A percentile compares a stretch with the other conserved stretches of the same genome.
Evolutionary conservation across 2,329 filamentous ascomycete species (phyloP).

Genomic region (Ophiocordyceps polyrhachis-furcata): DNA sequence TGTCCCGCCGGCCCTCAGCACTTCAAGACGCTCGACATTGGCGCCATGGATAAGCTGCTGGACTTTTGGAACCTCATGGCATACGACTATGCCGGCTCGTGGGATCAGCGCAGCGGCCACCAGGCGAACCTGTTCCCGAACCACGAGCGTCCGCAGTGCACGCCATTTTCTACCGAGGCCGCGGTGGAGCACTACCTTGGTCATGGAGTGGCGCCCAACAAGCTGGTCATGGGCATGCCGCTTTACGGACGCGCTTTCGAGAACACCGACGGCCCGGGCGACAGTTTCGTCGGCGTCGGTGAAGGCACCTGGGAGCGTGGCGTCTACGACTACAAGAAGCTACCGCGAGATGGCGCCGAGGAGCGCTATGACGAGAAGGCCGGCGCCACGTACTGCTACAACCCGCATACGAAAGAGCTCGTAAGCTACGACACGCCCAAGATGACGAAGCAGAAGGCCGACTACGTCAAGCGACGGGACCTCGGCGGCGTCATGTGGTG

Average conservation of each 20-base stretch:
- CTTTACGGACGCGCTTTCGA: slow-evolving; percentile 77
- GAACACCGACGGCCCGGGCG: slow-evolving; percentile 56
- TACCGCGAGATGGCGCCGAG: slow-evolving; percentile 49
- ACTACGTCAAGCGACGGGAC: slow-evolving; percentile 45
- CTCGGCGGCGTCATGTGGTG: slow-evolving; percentile 96
- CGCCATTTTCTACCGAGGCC: slow-evolving; percentile 57
- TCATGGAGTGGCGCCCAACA: slow-evolving; percentile 44
- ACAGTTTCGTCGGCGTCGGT: slow-evolving; percentile 51
- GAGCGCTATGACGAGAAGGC: slow-evolving; percentile 45
- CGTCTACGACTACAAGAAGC: slow-evolving; percentile 73
- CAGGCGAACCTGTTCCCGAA: slow-evolving; percentile 60
- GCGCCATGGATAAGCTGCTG: slow-evolving; percentile 43
- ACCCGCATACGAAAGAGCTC: slow-evolving; percentile 41
- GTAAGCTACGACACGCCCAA: slow-evolving; percentile 61
- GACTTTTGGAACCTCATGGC: slow-evolving; percentile 76
- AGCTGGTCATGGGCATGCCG: slow-evolving; percentile 82
- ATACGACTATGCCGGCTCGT: slow-evolving; percentile 74
- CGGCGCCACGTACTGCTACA: slow-evolving; percentile 63
- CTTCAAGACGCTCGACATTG: slow-evolving; percentile 42
- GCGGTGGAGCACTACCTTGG: slow-evolving; percentile 54
- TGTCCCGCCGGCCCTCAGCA: slow-evolving; percentile 44
- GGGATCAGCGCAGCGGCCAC: slow-evolving; percentile 56
- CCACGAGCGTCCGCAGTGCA: slow-evolving; percentile 35
- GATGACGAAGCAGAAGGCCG: slow-evolving; percentile 50
- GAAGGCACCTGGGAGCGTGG: slow-evolving; percentile 71